A percentile compares a stretch with the other conserved stretches of the same genome.
Conservation (phyloP, 108 stramenopile genomes). For the Cyclostephanos invisitatus region DNA sequence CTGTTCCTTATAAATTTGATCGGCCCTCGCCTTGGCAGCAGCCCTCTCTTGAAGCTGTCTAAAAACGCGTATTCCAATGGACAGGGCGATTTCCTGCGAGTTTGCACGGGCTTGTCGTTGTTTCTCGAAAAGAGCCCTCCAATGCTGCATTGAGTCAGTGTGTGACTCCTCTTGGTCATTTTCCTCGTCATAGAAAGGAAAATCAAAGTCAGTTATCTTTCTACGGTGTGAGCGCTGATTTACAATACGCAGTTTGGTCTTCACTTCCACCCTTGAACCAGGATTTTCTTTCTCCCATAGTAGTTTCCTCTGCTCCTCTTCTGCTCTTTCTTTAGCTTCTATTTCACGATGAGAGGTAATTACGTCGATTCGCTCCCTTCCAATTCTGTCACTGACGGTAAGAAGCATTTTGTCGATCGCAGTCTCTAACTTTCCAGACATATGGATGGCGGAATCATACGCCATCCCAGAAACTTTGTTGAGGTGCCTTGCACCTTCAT, state of each 20-base stretch:
- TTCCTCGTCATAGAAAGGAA: constrained; percentile 86
- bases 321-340: constrained; percentile 72
- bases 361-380: constrained; percentile 78
- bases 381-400: constrained; percentile 70
- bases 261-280: constrained; percentile 37
- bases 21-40: constrained; percentile 35
- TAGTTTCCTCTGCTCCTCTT: constrained; percentile 67
- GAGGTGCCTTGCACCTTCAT: constrained; percentile 49
- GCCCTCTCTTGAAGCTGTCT: constrained; percentile 34
- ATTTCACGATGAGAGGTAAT: constrained; percentile 74
- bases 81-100: constrained; percentile 48
- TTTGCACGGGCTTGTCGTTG: constrained; percentile 57
- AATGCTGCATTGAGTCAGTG: constrained; percentile 64
- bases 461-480: constrained; percentile 67
- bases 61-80: constrained; percentile 46
- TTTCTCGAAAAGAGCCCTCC: constrained; percentile 75
- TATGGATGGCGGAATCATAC: constrained; percentile 71
- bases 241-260: constrained; percentile 30
- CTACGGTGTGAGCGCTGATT: constrained; percentile 39
- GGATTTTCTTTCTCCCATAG: constrained; percentile 62
- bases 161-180: constrained; percentile 72
- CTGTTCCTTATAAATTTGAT: constrained; percentile 33
- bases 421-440: constrained; percentile 78
- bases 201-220: constrained; percentile 73
- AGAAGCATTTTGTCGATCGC: constrained; percentile 83